These are phyloP conservation scores for Podila epicladia DNA, from an alignment of 192 early-diverging fungal species.

Conservation along the genomic window DNA sequence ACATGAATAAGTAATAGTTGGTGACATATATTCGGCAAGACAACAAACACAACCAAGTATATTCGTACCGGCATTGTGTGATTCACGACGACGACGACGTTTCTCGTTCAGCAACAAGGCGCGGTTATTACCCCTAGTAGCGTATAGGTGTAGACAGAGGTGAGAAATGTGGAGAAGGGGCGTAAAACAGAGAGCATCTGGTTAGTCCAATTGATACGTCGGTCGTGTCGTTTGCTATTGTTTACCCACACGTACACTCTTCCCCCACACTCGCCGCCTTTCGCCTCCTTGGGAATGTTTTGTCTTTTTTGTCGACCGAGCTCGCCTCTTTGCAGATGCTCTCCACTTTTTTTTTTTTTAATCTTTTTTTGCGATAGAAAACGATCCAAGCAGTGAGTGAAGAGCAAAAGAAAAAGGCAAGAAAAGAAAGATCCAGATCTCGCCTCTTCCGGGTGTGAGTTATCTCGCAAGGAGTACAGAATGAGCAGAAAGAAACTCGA, in stretches of 20 bases:
- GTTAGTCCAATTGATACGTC: conserved; percentile 3
- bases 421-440: background rate
- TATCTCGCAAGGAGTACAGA: background rate
- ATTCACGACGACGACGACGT: conserved; percentile 88
- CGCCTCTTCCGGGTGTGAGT: background rate
- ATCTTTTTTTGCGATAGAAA: too few relatives aligned
- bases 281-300: too few relatives aligned
- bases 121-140: conserved; percentile 12
- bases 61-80: conserved; percentile 82
- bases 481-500: background rate
- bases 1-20: background rate
- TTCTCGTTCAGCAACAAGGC: conserved; percentile 69
- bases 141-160: background rate
- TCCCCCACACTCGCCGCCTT: background rate
- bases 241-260: background rate
- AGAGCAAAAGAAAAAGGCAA: too few relatives aligned
- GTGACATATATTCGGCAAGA: background rate
- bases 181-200: conserved; percentile 3
- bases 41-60: conserved; percentile 1
- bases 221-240: background rate
- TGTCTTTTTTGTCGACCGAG: too few relatives aligned
- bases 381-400: too few relatives aligned
- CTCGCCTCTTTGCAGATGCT: too few relatives aligned
- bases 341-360: too few relatives aligned
- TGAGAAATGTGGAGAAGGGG: background rate